Evolutionary conservation across 1,284 basidiomycete genomes (phyloP).

Genomic region (Marasmius oreades): DNA sequence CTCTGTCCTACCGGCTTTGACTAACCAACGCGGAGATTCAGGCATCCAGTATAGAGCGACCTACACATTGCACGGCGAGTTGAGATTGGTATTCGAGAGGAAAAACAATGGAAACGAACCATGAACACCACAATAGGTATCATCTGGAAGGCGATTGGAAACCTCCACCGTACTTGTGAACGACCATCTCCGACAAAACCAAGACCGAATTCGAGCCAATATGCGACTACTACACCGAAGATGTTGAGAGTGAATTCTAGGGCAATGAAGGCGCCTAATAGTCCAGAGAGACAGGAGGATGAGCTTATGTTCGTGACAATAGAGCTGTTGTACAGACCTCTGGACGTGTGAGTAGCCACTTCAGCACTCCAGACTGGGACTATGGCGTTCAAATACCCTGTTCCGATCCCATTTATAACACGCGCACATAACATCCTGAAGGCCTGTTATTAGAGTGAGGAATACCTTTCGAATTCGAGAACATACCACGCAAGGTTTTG

Average conservation of each 20-base stretch:
- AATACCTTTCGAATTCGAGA: not conserved
- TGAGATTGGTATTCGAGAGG: not conserved
- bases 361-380: constrained; percentile 51
- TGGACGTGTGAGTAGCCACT: constrained; percentile 42
- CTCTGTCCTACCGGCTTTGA: constrained; percentile 45
- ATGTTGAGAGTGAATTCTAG: constrained; percentile 40
- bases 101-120: constrained; percentile 20
- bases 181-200: constrained; percentile 44
- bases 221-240: constrained; percentile 51
- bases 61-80: constrained; percentile 15
- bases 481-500: constrained; percentile 44
- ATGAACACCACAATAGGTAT: constrained; percentile 42
- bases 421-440: constrained; percentile 48
- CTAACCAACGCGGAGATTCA: constrained; percentile 56
- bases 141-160: constrained; percentile 48
- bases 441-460: not conserved
- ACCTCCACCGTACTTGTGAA: constrained; percentile 28
- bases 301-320: not conserved
- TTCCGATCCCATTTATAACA: constrained; percentile 49
- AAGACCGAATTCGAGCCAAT: constrained; percentile 52
- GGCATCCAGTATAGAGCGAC: constrained; percentile 32
- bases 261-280: constrained; percentile 30
- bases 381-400: constrained; percentile 48
- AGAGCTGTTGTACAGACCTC: constrained; percentile 26
- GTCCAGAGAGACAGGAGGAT: not conserved